These are phyloP conservation scores for Vitis hybrid DNA, from an alignment of 177 flowering plant genomes.

Conservation along the genomic window DNA sequence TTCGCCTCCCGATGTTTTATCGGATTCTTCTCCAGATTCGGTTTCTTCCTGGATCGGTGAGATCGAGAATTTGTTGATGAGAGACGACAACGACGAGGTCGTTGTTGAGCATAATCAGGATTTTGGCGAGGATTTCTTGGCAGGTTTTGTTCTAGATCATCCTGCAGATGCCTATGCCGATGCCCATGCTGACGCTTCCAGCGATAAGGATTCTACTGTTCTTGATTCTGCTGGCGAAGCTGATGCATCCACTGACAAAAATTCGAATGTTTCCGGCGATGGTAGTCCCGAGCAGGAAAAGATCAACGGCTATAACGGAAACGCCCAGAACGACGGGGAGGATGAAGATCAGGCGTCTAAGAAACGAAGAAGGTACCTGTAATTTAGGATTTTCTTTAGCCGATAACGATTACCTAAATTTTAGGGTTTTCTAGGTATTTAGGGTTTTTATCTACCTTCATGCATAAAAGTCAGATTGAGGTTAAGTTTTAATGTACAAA, in stretches of 20 bases:
- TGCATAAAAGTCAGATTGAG: too few species aligned
- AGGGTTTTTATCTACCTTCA: too few species aligned
- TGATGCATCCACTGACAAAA: too few species aligned
- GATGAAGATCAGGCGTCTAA: conserved; percentile 44
- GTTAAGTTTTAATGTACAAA: too few species aligned
- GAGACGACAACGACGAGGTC: conserved; percentile 34
- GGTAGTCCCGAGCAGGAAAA: conserved; percentile 16
- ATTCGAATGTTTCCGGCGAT: background rate
- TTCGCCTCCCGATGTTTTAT: conserved; percentile 2
- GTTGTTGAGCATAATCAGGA: conserved; percentile 1
- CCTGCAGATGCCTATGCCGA: conserved; percentile 17
- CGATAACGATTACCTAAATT: background rate
- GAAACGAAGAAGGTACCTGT: conserved; percentile 58
- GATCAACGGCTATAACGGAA: conserved; percentile 8
- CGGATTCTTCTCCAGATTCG: conserved; percentile 30
- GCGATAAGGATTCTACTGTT: conserved; percentile 14
- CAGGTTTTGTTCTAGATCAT: conserved; percentile 32
- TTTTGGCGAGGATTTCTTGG: conserved; percentile 25
- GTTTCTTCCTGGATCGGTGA: conserved; percentile 35
- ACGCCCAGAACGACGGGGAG: background rate
- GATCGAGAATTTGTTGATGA: conserved; percentile 51
- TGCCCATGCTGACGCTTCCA: conserved; percentile 6
- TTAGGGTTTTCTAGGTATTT: too few species aligned
- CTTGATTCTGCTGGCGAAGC: conserved; percentile 6
- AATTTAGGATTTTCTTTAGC: background rate